Conservation (phyloP, 768 basidiomycete genomes). For the Phaeotremella fagi region DNA sequence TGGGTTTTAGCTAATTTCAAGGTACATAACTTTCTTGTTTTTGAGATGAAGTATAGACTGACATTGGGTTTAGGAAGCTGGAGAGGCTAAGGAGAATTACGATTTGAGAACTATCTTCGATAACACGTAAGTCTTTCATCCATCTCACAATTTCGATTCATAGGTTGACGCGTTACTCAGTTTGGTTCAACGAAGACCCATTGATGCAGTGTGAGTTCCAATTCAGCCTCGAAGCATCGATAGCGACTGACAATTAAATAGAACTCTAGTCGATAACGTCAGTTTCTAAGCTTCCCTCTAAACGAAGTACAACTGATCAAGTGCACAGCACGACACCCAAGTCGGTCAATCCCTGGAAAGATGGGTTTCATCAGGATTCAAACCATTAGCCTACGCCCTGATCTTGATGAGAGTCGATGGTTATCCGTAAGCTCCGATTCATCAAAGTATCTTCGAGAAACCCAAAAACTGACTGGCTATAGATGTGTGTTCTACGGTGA, state of each 20-base stretch:
- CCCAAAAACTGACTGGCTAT: not conserved
- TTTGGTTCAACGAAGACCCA: constrained; percentile 63
- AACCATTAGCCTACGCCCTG: constrained; percentile 51
- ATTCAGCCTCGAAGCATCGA: not conserved
- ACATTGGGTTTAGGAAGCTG: constrained; percentile 55
- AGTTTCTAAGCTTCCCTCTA: constrained; percentile 3
- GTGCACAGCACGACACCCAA: constrained; percentile 48
- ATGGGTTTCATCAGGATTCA: constrained; percentile 49
- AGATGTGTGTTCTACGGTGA: constrained; percentile 49
- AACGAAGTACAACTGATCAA: not conserved
- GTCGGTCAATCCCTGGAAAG: constrained; percentile 50
- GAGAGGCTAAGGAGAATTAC: constrained; percentile 61
- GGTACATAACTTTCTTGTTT: not conserved
- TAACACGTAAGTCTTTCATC: constrained; percentile 50
- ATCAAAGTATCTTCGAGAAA: constrained; percentile 1
- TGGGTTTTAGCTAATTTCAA: constrained; percentile 38
- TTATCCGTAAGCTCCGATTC: constrained; percentile 38
- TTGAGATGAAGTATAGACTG: not conserved
- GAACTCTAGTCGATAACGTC: constrained; percentile 43
- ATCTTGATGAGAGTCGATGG: constrained; percentile 51
- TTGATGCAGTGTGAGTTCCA: constrained; percentile 62
- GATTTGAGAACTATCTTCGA: constrained; percentile 73
- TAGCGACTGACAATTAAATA: constrained; percentile 1
- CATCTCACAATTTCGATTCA: not conserved
- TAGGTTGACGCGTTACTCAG: not conserved